These are phyloP conservation scores for Paxillus rubicundulus DNA, from an alignment of 768 basidiomycete species.

Conservation along the genomic window DNA sequence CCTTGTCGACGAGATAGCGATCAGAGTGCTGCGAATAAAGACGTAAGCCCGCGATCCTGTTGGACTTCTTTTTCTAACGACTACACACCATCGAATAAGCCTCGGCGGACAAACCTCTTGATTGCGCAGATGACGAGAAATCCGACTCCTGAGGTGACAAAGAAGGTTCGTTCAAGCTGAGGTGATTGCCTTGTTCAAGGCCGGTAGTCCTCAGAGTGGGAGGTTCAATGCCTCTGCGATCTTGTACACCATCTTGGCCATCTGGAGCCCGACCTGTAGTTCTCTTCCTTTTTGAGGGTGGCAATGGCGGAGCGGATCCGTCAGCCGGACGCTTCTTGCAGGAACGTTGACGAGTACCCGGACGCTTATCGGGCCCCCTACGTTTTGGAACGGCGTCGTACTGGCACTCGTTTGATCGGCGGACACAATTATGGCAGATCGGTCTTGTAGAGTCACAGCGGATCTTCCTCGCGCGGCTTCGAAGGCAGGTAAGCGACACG, in stretches of 20 bases:
- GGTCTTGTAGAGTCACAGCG: constrained; percentile 83
- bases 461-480: constrained; percentile 81
- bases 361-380: constrained; percentile 82
- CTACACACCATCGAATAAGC: constrained; percentile 25
- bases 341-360: constrained; percentile 77
- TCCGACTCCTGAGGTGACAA: constrained; percentile 33
- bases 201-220: constrained; percentile 25
- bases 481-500: constrained; percentile 29
- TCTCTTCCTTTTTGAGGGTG: constrained; percentile 55
- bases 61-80: background rate
- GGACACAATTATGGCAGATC: constrained; percentile 77
- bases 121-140: constrained; percentile 26
- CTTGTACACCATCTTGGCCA: constrained; percentile 27
- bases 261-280: constrained; percentile 33
- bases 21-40: constrained; percentile 24
- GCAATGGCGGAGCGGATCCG: constrained; percentile 48
- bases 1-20: constrained; percentile 26
- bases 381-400: constrained; percentile 81
- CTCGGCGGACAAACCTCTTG: constrained; percentile 29
- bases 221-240: constrained; percentile 28
- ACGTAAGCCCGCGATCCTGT: constrained; percentile 2
- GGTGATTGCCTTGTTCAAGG: constrained; percentile 23
- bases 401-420: constrained; percentile 72
- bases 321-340: constrained; percentile 76
- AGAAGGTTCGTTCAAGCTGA: constrained; percentile 29